Evolutionary conservation across 257 asterid species (phyloP).

Genomic region (Catharanthus roseus): DNA sequence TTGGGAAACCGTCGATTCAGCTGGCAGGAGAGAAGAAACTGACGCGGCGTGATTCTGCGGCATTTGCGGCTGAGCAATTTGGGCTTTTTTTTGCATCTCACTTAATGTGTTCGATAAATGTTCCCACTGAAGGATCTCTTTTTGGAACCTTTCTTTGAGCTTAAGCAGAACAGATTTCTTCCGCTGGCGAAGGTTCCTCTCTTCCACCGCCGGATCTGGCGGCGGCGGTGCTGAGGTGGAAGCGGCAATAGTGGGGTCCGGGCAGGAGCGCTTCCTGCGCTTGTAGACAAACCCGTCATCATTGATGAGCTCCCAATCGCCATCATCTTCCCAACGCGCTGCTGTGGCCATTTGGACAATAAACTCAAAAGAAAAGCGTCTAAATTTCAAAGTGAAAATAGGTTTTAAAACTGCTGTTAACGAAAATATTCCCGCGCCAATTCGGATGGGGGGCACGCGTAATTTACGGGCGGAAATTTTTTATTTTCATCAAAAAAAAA

Average conservation of each 20-base stretch:
- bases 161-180: conserved; percentile 53
- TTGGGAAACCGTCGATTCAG: conserved; percentile 21
- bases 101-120: conserved; percentile 57
- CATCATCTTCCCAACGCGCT: conserved; percentile 35
- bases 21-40: conserved; percentile 17
- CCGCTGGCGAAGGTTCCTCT: conserved; percentile 46
- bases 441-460: no score
- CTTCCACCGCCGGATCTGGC: conserved; percentile 53
- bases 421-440: not conserved
- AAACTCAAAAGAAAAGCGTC: not conserved
- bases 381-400: not conserved
- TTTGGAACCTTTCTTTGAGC: conserved; percentile 39
- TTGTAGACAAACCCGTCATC: conserved; percentile 64
- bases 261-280: conserved; percentile 50
- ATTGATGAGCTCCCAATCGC: conserved; percentile 59
- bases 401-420: not conserved
- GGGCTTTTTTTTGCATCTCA: conserved; percentile 38
- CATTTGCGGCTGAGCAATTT: conserved; percentile 11
- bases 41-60: conserved; percentile 7
- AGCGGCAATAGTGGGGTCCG: conserved; percentile 26
- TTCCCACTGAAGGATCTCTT: conserved; percentile 69
- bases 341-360: not conserved
- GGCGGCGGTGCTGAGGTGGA: conserved; percentile 16
- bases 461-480: no score
- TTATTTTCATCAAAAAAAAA: no score